These are phyloP conservation scores for Prunus mume DNA, from an alignment of 306 rosid species.

Conservation along the genomic window DNA sequence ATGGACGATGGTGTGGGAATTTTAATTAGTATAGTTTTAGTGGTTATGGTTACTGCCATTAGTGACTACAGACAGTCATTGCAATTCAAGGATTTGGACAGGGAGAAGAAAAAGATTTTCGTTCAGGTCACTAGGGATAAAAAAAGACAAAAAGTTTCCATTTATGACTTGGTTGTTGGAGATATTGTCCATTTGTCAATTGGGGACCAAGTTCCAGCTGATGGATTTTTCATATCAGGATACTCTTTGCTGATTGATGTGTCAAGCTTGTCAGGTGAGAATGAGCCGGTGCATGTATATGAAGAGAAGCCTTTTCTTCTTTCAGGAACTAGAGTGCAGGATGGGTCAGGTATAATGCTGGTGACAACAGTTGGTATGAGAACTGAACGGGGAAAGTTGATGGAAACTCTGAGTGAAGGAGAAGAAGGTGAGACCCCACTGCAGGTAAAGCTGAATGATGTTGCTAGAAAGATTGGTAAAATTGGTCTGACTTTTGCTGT, in stretches of 20 bases:
- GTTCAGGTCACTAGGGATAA: slow-evolving; percentile 81
- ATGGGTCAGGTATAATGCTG: slow-evolving; percentile 88
- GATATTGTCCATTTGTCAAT: slow-evolving; percentile 85
- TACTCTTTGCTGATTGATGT: slow-evolving; percentile 75
- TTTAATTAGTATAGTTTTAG: slow-evolving; percentile 69
- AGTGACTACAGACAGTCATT: slow-evolving; percentile 87
- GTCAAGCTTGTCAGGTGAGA: slow-evolving; percentile 95
- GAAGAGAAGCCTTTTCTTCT: slow-evolving; percentile 81
- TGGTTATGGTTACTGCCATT: slow-evolving; percentile 82
- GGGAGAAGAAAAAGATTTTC: slow-evolving; percentile 81
- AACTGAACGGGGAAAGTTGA: slow-evolving; percentile 98
- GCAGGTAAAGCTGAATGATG: slow-evolving; percentile 95
- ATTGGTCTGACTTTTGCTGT: slow-evolving; percentile 83
- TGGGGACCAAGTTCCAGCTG: slow-evolving; percentile 95
- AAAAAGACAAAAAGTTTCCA: slow-evolving; percentile 60
- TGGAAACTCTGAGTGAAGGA: slow-evolving; percentile 82
- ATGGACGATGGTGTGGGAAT: slow-evolving; percentile 87
- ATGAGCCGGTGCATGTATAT: slow-evolving; percentile 60
- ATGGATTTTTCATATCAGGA: slow-evolving; percentile 79
- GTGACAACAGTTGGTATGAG: slow-evolving; percentile 95
- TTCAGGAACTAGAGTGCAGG: slow-evolving; percentile 93
- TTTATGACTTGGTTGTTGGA: slow-evolving; percentile 83
- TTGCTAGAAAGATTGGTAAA: slow-evolving; percentile 87
- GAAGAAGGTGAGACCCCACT: slow-evolving; percentile 97
- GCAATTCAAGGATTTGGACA: slow-evolving; percentile 80